These are phyloP conservation scores for Parietichytrium sp. DNA, from an alignment of 108 stramenopile species.

Conservation along the genomic window DNA sequence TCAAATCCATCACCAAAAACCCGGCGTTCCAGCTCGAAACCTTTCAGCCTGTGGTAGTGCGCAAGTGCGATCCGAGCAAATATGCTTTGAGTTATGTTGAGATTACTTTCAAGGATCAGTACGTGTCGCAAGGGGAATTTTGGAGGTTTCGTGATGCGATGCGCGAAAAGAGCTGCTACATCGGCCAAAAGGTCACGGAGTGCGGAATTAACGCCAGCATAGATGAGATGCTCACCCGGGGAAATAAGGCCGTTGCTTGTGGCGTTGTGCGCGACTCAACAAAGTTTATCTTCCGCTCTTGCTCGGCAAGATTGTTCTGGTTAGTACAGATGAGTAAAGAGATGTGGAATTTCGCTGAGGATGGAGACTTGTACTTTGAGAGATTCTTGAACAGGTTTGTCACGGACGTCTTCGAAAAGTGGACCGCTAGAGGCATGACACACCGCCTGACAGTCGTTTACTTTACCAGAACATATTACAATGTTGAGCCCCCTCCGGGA, in stretches of 20 bases:
- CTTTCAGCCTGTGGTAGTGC: constrained; percentile 1
- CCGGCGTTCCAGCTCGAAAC: constrained; percentile 22
- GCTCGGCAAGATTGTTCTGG: constrained; percentile 89
- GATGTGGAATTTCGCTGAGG: constrained; percentile 88
- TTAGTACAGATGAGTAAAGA: constrained; percentile 89
- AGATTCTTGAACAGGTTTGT: constrained; percentile 82
- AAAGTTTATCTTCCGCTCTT: constrained; percentile 82
- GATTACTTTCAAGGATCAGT: constrained; percentile 54
- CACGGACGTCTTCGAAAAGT: constrained; percentile 72
- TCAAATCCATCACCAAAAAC: constrained; percentile 5
- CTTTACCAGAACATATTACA: constrained; percentile 31
- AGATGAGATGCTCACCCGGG: constrained; percentile 26
- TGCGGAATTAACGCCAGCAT: background rate
- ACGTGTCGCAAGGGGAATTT: constrained; percentile 40
- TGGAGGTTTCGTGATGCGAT: constrained; percentile 35
- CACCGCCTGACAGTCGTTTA: constrained; percentile 32
- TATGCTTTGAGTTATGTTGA: constrained; percentile 54
- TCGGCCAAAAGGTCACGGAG: constrained; percentile 18
- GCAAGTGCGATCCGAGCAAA: background rate
- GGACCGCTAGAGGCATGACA: constrained; percentile 73
- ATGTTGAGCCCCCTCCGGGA: constrained; percentile 10
- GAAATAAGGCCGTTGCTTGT: constrained; percentile 6
- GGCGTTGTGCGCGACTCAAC: constrained; percentile 9
- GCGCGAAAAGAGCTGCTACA: background rate
- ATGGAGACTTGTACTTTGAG: constrained; percentile 57